phyloP scores from a whole-genome alignment of 208 protist species.

The Phytomonas francai region DNA sequence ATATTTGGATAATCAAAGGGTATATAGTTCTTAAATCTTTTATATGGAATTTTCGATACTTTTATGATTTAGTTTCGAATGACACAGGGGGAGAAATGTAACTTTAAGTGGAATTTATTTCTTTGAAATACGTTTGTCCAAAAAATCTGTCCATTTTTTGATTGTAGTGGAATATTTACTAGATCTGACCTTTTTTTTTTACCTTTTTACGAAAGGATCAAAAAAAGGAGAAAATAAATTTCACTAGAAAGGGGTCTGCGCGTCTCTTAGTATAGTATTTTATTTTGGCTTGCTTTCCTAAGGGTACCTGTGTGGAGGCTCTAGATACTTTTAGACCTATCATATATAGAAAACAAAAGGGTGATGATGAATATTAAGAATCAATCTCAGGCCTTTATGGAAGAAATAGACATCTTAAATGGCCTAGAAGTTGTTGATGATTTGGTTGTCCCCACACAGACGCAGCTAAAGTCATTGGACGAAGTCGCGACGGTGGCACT shows the following conservation, averaged over 20 bases:
- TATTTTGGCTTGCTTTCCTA: background rate
- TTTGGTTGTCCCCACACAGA: background rate
- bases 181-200: background rate
- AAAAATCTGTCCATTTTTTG: background rate
- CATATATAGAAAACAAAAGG: background rate
- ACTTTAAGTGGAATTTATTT: conserved; percentile 3
- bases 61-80: conserved; percentile 7
- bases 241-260: background rate
- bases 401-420: background rate
- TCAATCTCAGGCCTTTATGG: background rate
- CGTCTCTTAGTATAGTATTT: background rate
- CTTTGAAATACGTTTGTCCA: conserved; percentile 2
- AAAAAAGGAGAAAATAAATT: background rate
- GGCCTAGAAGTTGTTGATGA: background rate
- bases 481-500: conserved; percentile 34
- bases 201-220: background rate
- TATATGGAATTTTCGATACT: background rate
- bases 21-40: background rate
- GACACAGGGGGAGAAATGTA: background rate
- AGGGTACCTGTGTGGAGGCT: background rate
- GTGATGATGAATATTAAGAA: background rate
- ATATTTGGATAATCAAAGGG: background rate
- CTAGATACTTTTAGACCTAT: background rate
- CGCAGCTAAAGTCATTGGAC: conserved; percentile 4
- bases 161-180: background rate